These are phyloP conservation scores for Mitragyna speciosa DNA, from an alignment of 257 asterid genomes.

Conservation along the genomic window DNA sequence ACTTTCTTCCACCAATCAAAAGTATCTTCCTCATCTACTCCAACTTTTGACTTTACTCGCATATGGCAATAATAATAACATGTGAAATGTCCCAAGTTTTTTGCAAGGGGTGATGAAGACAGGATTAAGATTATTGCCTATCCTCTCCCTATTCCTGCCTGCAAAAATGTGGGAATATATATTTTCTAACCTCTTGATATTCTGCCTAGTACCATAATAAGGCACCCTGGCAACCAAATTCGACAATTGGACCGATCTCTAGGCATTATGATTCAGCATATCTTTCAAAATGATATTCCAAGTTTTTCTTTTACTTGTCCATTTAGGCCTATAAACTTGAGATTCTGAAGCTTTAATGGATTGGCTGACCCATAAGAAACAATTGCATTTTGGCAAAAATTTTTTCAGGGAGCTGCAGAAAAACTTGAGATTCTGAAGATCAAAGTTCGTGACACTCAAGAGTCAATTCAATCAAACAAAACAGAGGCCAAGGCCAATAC, in stretches of 20 bases:
- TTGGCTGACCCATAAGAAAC: not conserved
- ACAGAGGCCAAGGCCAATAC: slow-evolving; percentile 33
- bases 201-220: not conserved
- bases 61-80: slow-evolving; percentile 2
- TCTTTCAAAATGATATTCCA: too few relatives aligned
- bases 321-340: too few relatives aligned
- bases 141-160: not conserved
- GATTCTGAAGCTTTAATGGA: not conserved
- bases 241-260: not conserved
- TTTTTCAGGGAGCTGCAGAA: slow-evolving; percentile 34
- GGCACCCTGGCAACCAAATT: not conserved
- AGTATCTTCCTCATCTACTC: slow-evolving; percentile 4
- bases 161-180: not conserved
- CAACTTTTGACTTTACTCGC: slow-evolving; percentile 8
- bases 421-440: slow-evolving; percentile 34
- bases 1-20: slow-evolving; percentile 7
- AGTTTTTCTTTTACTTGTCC: too few relatives aligned
- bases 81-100: not conserved
- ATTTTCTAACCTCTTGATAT: not conserved
- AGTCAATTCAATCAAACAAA: slow-evolving; percentile 35
- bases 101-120: not conserved
- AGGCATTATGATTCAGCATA: too few relatives aligned
- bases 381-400: not conserved
- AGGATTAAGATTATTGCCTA: not conserved
- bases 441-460: slow-evolving; percentile 33